Evolutionary conservation across 805 yeast genomes (phyloP).

Genomic region (Torulaspora gathmanii): DNA sequence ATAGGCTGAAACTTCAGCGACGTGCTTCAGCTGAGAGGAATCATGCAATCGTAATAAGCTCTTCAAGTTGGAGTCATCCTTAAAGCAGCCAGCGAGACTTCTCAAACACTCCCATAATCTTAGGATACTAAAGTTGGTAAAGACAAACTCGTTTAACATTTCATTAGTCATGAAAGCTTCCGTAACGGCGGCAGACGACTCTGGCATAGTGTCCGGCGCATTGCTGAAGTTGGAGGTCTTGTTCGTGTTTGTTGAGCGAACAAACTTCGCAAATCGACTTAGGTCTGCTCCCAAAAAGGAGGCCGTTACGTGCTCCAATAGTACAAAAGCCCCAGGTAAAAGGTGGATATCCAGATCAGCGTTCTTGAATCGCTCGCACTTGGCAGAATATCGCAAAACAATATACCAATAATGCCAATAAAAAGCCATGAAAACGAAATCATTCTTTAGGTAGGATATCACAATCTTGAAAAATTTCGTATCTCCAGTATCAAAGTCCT

Average conservation of each 20-base stretch:
- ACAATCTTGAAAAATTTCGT: conserved; percentile 26
- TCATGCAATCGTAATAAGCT: conserved; percentile 25
- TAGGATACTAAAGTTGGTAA: conserved; percentile 22
- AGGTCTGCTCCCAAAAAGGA: conserved; percentile 24
- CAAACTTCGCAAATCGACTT: conserved; percentile 14
- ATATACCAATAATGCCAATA: conserved; percentile 36
- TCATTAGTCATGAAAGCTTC: conserved; percentile 13
- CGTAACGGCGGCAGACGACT: conserved; percentile 8
- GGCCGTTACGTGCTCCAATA: conserved; percentile 18
- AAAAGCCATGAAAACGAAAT: conserved; percentile 27
- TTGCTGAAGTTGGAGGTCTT: conserved; percentile 1
- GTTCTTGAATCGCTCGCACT: conserved; percentile 1
- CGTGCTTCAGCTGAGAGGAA: conserved; percentile 16
- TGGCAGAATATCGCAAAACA: conserved; percentile 12
- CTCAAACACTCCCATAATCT: conserved; percentile 30
- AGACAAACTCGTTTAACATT: conserved; percentile 23
- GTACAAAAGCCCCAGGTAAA: conserved; percentile 23
- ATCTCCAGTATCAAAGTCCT: conserved; percentile 16
- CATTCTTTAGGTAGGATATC: conserved; percentile 32
- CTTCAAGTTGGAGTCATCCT: conserved; percentile 3
- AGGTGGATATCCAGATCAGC: conserved; percentile 5
- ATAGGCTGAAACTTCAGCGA: conserved; percentile 27
- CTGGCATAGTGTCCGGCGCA: conserved; percentile 9
- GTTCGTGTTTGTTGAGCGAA: conserved; percentile 10
- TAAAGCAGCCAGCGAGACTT: conserved; percentile 19